Conservation (phyloP, 23 red algal genomes). For the Agarophyton chilense region DNA sequence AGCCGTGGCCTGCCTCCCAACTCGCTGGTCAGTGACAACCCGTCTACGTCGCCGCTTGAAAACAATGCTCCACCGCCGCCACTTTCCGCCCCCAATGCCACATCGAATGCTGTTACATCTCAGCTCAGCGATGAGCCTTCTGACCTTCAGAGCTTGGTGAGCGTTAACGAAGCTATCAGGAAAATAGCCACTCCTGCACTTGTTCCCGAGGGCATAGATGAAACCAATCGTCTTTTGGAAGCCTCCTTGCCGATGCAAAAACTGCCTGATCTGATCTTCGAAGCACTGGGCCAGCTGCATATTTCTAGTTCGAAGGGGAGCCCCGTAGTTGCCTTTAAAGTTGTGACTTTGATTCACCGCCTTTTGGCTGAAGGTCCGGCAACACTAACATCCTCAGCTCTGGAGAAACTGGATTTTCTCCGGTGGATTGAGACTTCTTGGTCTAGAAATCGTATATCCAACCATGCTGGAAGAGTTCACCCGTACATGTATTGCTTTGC, state of each 20-base stretch:
- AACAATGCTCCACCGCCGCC: neutral
- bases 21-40: neutral
- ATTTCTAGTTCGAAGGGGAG: slow-evolving; percentile 48
- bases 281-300: slow-evolving; percentile 35
- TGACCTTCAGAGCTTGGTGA: neutral
- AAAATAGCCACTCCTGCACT: neutral
- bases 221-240: neutral
- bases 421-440: slow-evolving; percentile 70
- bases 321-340: slow-evolving; percentile 60
- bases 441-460: slow-evolving; percentile 47
- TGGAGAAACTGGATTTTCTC: slow-evolving; percentile 46
- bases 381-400: slow-evolving; percentile 21
- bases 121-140: neutral
- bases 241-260: neutral
- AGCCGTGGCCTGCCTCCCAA: neutral
- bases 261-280: slow-evolving; percentile 29
- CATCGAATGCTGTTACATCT: neutral
- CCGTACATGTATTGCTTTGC: slow-evolving; percentile 61
- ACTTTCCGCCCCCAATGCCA: neutral
- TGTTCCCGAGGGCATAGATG: slow-evolving; percentile 1
- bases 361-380: slow-evolving; percentile 49
- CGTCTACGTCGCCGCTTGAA: neutral
- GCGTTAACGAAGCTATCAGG: neutral
- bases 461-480: slow-evolving; percentile 34
- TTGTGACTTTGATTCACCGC: slow-evolving; percentile 42